A percentile compares a stretch with the other conserved stretches of the same genome.
These are phyloP conservation scores for Spathaspora sp. DNA, from an alignment of 1,139 yeast species.

Conservation along the genomic window DNA sequence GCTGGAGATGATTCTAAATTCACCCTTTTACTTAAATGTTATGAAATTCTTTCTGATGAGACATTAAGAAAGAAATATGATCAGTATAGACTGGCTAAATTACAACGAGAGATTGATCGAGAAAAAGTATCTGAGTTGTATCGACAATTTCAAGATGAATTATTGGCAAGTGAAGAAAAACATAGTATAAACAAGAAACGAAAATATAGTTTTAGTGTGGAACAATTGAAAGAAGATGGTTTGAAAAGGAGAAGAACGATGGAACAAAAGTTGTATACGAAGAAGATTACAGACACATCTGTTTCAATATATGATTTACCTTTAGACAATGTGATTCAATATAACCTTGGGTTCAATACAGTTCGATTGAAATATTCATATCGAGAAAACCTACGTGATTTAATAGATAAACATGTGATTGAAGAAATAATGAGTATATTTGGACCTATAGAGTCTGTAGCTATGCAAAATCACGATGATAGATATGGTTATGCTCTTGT, in stretches of 20 bases:
- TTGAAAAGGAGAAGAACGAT: slow-evolving; percentile 22
- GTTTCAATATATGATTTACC: slow-evolving; percentile 8
- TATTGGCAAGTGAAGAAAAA: slow-evolving; percentile 28
- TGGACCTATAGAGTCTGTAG: slow-evolving; percentile 32
- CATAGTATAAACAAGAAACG: slow-evolving; percentile 11
- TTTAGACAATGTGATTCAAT: slow-evolving; percentile 1
- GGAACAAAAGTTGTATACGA: slow-evolving; percentile 17
- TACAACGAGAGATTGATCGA: slow-evolving; percentile 13
- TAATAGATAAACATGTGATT: slow-evolving; percentile 33
- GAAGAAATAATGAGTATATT: slow-evolving; percentile 45
- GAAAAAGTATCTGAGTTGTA: slow-evolving; percentile 27
- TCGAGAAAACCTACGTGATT: slow-evolving; percentile 31
- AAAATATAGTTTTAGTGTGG: slow-evolving; percentile 19
- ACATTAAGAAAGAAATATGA: slow-evolving; percentile 36
- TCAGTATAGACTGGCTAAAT: slow-evolving; percentile 20
- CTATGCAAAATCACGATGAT: slow-evolving; percentile 17
- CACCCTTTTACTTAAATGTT: slow-evolving; percentile 36
- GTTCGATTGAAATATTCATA: slow-evolving; percentile 44
- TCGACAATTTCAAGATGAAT: slow-evolving; percentile 32
- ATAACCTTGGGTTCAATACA: slow-evolving; percentile 9
- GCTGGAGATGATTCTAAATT: slow-evolving; percentile 36
- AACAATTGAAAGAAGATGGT: slow-evolving; percentile 32
- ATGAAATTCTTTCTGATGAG: slow-evolving; percentile 37
- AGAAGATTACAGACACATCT: neutral
- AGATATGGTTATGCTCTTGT: slow-evolving; percentile 42